Conservation (phyloP, 805 yeast species). For the Kuraishia molischiana region DNA sequence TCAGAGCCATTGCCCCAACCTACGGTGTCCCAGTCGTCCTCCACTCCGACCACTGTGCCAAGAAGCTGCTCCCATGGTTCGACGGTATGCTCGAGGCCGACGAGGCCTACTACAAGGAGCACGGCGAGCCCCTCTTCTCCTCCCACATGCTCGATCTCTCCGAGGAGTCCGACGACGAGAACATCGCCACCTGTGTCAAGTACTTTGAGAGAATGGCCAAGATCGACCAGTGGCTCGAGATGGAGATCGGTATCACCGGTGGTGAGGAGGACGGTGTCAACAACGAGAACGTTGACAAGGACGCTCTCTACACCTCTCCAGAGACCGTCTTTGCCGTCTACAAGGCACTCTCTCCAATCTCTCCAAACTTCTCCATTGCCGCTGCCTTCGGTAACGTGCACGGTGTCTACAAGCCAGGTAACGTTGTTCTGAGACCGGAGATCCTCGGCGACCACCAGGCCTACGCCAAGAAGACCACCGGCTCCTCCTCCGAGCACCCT, state of each 20-base stretch:
- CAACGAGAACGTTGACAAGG: conserved; percentile 88
- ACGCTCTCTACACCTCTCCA: conserved; percentile 85
- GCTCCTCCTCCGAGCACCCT: conserved; percentile 51
- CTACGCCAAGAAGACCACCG: conserved; percentile 65
- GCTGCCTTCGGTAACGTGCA: conserved; percentile 99
- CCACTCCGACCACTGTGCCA: conserved; percentile 99
- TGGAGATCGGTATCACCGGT: conserved; percentile 99
- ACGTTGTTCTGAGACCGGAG: conserved; percentile 86
- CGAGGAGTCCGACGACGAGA: conserved; percentile 93
- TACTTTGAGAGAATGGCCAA: conserved; percentile 92
- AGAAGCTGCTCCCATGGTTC: conserved; percentile 95
- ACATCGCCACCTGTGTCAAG: conserved; percentile 88
- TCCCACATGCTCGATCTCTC: conserved; percentile 98
- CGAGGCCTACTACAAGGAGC: conserved; percentile 76
- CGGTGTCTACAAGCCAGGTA: conserved; percentile 99
- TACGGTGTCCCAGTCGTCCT: conserved; percentile 95
- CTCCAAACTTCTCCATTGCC: conserved; percentile 98
- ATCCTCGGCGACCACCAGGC: conserved; percentile 93
- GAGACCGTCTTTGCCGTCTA: conserved; percentile 90
- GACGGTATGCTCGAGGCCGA: conserved; percentile 98
- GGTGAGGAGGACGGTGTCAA: conserved; percentile 99
- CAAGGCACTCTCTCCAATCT: conserved; percentile 82
- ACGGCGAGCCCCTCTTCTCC: conserved; percentile 95
- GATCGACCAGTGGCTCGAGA: conserved; percentile 96
- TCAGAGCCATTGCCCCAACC: conserved; percentile 91